Evolutionary conservation across 192 early-diverging fungal species (phyloP), one percentile per base, ranked within the genome.

Genomic region (Borealophlyctis nickersoniae): DNA sequence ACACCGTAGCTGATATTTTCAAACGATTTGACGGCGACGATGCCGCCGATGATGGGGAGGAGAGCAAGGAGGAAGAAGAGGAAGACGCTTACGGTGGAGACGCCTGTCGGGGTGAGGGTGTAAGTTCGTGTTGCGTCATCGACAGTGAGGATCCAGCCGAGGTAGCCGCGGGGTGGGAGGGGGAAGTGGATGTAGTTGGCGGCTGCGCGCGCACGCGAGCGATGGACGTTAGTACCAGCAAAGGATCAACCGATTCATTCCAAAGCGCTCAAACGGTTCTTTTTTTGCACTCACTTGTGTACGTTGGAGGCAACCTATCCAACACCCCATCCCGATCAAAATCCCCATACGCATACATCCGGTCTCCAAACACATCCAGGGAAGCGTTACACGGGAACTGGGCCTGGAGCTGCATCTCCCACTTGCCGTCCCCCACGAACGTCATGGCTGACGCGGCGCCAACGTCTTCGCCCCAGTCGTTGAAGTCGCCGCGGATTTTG

Each of bases 311-410:
- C 29, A 53, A 29, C 49, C 59, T 2, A 36, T 60, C 59, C 4
- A 60, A 2, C 3, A 60, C 28, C 35, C 39, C 39, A 30, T 60
- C 59, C n/a, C 49, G 3, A 30, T 60, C 34, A 28, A 55, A 9
- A 49, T 60, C 59, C 27, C 45, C 59, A 22, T 60, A 60, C 2
- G 28, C 2, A 5, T 27, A 4, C 3, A 27, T 49, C 14, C 2
- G 3, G 49, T 60, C 59, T 22, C 36, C 36, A 3, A 11, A 45
- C 23, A 60, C 22, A 22, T 60, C 59, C 2, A 60, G 4, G 19
- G 2, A 3, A 14, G 22, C 49, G 11, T 49, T 3, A 5, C 7
- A 2, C 3, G 59, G 59, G 49, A 60, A 60, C 3, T 4, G 2
- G 4, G 4, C 2, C 5, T 27, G 7, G 49, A 60, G n/a, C 23